Base-by-base conservation (phyloP, 176 grass and related monocot genomes). In the Leersia perrieri region DNA sequence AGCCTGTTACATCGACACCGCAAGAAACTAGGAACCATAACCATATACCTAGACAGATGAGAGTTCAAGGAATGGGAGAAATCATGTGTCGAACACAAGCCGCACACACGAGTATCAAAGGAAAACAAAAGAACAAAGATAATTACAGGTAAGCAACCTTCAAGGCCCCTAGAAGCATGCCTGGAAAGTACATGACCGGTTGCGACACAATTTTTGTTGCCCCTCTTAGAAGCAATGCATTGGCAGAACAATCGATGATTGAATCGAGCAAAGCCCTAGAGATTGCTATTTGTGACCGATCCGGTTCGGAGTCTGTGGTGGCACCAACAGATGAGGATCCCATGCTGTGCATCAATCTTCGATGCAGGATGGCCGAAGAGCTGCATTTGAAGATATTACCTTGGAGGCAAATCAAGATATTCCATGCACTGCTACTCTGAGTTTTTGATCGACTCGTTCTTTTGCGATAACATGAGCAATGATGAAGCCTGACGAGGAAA, bases 401-500 rank as follows among this genome's bases (percentile, higher is more conserved):
- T 68, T 88, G 49, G 81, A 60, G 16, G 9, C 79, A 88, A 73
- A 8, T 39, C 53, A 77, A 75, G 62, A 68, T 20, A 15, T 40
- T 20, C 51, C 15, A 8, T 41, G 49, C 71, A 22, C 29, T 39
- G 9, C 15, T 75, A 76, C 57, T 88, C 85, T 25, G 61, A 39
- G 76, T 77, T 73, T 72, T 77, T 76, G 55, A 76, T 41, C 9
- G 70, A 29, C 28, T 72, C 40, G 42, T 58, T 16, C 75, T 89
- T 82, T 89, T 90, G 92, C 38, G 95, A 95, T 77, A 95, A 13
- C 81, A 98, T 60, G 70, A 94, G 61, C 74, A 98, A 69, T 25
- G 88, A 89, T 57, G 81, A 93, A 63, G 84, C 85, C 95, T 94
- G 90, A 40, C 89, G 78, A 76, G 35, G 74, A 78, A 74, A 87